These are phyloP conservation scores for Lotus japonicus DNA, from an alignment of 306 rosid genomes.

Conservation along the genomic window DNA sequence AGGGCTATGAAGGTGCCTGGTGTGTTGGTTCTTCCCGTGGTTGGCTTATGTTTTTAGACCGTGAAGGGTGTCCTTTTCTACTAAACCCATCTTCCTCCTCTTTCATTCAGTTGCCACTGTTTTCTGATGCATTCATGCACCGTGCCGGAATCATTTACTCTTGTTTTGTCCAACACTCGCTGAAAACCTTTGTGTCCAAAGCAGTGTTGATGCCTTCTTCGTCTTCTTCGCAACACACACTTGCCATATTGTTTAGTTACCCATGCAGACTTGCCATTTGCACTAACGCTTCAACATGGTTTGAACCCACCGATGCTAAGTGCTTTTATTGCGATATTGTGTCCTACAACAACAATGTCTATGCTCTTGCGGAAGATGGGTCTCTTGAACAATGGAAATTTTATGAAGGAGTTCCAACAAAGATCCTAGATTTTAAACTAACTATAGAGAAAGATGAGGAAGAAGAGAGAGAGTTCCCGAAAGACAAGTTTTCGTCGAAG, in stretches of 20 bases:
- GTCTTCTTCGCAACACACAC: not conserved
- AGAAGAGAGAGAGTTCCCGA: not conserved
- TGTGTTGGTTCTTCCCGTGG: conserved; percentile 15
- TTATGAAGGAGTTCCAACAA: not conserved
- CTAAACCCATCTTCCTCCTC: not conserved
- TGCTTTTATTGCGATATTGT: conserved; percentile 6
- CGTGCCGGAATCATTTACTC: not conserved
- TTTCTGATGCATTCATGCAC: not conserved
- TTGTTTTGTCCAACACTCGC: not conserved
- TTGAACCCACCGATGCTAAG: not conserved
- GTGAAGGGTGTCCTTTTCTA: not conserved
- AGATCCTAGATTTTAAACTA: not conserved
- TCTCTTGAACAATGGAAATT: conserved; percentile 4
- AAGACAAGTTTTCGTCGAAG: not conserved
- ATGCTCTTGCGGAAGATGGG: conserved; percentile 1
- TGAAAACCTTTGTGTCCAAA: not conserved
- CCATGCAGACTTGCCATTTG: not conserved
- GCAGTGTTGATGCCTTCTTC: not conserved
- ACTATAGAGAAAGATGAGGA: not conserved
- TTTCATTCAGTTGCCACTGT: not conserved
- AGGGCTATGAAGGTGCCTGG: not conserved
- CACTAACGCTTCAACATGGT: not conserved
- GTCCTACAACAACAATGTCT: not conserved
- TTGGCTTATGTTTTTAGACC: not conserved
- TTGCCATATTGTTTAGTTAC: not conserved